Conservation (phyloP, 1,284 basidiomycete genomes). For the Abortiporus biennis region DNA sequence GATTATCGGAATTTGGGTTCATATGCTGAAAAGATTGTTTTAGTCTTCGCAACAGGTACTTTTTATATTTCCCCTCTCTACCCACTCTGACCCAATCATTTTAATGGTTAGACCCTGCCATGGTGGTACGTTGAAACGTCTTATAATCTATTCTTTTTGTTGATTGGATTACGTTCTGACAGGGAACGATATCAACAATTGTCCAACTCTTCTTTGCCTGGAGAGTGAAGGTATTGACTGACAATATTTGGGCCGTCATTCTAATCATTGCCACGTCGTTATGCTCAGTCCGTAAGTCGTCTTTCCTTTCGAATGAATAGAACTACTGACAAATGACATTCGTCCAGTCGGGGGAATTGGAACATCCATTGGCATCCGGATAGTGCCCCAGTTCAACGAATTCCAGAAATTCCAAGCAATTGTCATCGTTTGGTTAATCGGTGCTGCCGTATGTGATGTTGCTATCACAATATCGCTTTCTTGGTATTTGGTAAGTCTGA, state of each 20-base stretch:
- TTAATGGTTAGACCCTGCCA: conserved; percentile 26
- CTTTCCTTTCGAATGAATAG: not conserved
- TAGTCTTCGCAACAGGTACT: conserved; percentile 27
- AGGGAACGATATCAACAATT: conserved; percentile 33
- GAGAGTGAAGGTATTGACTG: conserved; percentile 33
- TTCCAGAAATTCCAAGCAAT: conserved; percentile 31
- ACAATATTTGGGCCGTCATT: conserved; percentile 21
- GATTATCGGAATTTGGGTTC: not conserved
- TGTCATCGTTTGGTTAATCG: conserved; percentile 30
- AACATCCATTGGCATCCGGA: conserved; percentile 28
- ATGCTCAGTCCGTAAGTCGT: conserved; percentile 19
- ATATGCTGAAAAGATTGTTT: not conserved
- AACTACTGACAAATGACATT: not conserved
- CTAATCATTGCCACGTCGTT: conserved; percentile 1
- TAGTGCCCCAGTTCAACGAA: conserved; percentile 27
- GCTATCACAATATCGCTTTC: conserved; percentile 25
- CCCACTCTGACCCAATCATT: not conserved
- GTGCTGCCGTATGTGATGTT: conserved; percentile 26
- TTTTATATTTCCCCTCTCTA: not conserved
- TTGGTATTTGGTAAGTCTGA: conserved; percentile 23
- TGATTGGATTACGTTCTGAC: not conserved
- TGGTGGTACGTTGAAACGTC: conserved; percentile 20
- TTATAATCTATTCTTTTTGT: not conserved
- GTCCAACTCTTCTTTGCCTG: conserved; percentile 39
- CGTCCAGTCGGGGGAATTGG: conserved; percentile 27